These are phyloP conservation scores for Vigna mungo DNA, from an alignment of 306 rosid genomes.

Conservation along the genomic window DNA sequence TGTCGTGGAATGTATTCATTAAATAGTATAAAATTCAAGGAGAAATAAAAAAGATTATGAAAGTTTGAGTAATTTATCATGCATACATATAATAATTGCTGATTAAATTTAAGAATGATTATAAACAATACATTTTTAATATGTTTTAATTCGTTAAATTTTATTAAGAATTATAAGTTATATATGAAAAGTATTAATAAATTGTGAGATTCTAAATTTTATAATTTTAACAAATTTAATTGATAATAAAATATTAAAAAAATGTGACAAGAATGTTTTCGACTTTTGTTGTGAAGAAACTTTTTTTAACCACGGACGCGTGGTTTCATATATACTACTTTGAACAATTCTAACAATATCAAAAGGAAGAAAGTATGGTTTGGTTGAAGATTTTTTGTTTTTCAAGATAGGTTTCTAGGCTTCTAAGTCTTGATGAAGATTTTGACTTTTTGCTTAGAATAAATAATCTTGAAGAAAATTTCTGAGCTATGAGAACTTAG, in stretches of 20 bases:
- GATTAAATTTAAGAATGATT: no score
- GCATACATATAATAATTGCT: background rate
- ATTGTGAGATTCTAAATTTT: no score
- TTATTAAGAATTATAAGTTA: no score
- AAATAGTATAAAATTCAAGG: background rate
- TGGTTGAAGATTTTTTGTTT: background rate
- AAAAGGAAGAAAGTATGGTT: background rate
- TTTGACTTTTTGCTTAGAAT: conserved; percentile 27
- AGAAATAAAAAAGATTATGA: background rate
- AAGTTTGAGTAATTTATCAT: background rate
- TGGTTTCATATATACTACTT: background rate
- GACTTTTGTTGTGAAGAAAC: background rate
- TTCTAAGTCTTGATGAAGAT: background rate
- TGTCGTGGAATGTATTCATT: conserved; percentile 20
- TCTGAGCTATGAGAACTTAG: background rate
- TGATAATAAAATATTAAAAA: no score
- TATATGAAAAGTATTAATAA: no score
- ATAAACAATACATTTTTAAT: no score
- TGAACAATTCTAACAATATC: conserved; percentile 14
- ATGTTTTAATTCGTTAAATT: no score
- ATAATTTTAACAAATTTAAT: no score
- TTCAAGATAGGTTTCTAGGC: background rate
- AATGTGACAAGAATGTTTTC: no score
- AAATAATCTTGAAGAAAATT: background rate
- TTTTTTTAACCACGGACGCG: background rate